Percentiles rank a stretch among this genome's conserved stretches.
Conservation (phyloP, 805 yeast species). For the Ogataea degrootiae region DNA sequence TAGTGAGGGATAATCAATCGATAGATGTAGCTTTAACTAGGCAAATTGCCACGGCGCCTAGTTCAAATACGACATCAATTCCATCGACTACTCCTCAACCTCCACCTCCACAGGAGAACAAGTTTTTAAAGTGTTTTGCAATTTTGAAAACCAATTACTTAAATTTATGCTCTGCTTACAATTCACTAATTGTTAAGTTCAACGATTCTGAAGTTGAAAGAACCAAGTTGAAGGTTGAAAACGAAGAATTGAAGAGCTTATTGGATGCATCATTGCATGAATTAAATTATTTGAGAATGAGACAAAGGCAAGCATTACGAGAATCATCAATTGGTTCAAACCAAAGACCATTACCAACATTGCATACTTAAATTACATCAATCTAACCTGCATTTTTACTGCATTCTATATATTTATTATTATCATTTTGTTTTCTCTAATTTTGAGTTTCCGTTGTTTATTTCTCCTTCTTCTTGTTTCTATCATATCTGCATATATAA, state of each 20-base stretch:
- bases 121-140: slow-evolving; percentile 20
- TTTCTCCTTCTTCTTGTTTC: too few species aligned
- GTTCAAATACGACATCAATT: background rate
- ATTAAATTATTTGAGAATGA: slow-evolving; percentile 13
- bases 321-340: too few species aligned
- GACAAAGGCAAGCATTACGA: slow-evolving; percentile 7
- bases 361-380: background rate
- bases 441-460: too few species aligned
- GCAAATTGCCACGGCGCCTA: background rate
- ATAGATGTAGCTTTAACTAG: too few species aligned
- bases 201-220: slow-evolving; percentile 21
- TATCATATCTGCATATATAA: too few species aligned
- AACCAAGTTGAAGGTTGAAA: slow-evolving; percentile 16
- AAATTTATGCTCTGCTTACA: slow-evolving; percentile 19
- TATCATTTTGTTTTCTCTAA: too few species aligned
- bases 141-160: slow-evolving; percentile 20
- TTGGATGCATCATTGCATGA: slow-evolving; percentile 21
- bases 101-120: slow-evolving; percentile 9
- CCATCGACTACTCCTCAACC: background rate
- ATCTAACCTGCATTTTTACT: too few species aligned
- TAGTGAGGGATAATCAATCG: too few species aligned
- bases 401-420: too few species aligned
- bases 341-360: background rate
- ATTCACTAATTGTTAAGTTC: slow-evolving; percentile 14
- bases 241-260: slow-evolving; percentile 22